A percentile compares a stretch with the other conserved stretches of the same genome.
These are phyloP conservation scores for Adenanthera pavonina DNA, from an alignment of 306 rosid genomes.

Conservation along the genomic window DNA sequence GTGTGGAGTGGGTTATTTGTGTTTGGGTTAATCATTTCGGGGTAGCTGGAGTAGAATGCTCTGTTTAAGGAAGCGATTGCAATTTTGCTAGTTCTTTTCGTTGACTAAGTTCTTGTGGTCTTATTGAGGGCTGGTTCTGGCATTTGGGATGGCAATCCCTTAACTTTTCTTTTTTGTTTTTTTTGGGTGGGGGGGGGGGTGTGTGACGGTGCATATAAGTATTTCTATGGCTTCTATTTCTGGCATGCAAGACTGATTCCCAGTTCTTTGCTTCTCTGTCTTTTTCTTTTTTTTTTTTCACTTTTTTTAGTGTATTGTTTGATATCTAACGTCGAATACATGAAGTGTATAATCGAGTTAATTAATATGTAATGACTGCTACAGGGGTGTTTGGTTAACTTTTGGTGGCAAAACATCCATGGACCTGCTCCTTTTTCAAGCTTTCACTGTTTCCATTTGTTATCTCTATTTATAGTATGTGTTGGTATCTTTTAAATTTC, in stretches of 20 bases:
- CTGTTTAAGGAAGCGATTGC: slow-evolving; percentile 31
- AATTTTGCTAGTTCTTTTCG: slow-evolving; percentile 6
- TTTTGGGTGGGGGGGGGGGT: too few species aligned
- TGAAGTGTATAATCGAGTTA: slow-evolving; percentile 21
- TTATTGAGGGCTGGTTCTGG: slow-evolving; percentile 28
- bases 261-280: slow-evolving; percentile 14
- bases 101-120: slow-evolving; percentile 16
- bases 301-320: slow-evolving; percentile 20
- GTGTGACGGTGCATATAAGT: slow-evolving; percentile 20
- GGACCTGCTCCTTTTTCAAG: not conserved
- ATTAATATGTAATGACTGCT: slow-evolving; percentile 30
- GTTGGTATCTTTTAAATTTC: not conserved
- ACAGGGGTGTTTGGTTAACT: slow-evolving; percentile 28
- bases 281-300: not conserved
- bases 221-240: slow-evolving; percentile 36
- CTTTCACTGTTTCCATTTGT: slow-evolving; percentile 20
- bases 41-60: slow-evolving; percentile 25
- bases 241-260: slow-evolving; percentile 23
- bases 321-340: slow-evolving; percentile 23
- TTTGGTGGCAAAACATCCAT: slow-evolving; percentile 13
- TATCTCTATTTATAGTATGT: not conserved
- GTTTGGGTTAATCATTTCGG: slow-evolving; percentile 5
- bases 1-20: slow-evolving; percentile 20
- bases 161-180: not conserved
- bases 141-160: slow-evolving; percentile 20